phyloP scores from a whole-genome alignment of 306 rosid genomes.

The Rosa persica region DNA sequence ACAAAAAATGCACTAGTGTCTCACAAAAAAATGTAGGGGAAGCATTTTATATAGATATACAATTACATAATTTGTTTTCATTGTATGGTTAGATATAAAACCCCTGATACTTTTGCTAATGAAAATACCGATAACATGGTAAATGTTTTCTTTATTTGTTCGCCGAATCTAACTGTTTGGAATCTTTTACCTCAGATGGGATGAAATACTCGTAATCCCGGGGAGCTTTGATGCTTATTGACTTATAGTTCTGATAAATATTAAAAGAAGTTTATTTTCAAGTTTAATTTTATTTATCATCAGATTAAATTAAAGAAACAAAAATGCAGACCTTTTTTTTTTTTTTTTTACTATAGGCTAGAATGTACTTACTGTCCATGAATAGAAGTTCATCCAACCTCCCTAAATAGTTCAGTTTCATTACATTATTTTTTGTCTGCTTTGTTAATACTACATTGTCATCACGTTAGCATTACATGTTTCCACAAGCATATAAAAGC shows the following conservation, averaged over 20 bases:
- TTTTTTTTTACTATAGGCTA: neutral
- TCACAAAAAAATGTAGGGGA: too few relatives aligned
- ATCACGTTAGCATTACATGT: neutral
- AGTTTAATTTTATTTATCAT: neutral
- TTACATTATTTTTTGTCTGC: neutral
- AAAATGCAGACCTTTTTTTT: neutral
- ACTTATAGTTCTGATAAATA: neutral
- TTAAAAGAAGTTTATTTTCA: neutral
- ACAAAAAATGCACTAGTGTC: too few relatives aligned
- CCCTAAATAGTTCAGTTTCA: neutral
- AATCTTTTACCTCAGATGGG: neutral
- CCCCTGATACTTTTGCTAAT: neutral
- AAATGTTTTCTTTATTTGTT: neutral
- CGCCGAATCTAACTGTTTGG: neutral
- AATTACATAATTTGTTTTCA: neutral
- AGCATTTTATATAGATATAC: neutral
- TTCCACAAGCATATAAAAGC: slow-evolving; percentile 2
- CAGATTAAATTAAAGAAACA: neutral
- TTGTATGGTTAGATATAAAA: neutral
- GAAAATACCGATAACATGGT: neutral
- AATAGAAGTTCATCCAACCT: neutral
- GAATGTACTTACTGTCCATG: neutral
- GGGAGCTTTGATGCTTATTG: neutral
- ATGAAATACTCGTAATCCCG: neutral
- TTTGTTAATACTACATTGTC: neutral